Conservation (phyloP, 345 rosid genomes). For the Salix exigua region DNA sequence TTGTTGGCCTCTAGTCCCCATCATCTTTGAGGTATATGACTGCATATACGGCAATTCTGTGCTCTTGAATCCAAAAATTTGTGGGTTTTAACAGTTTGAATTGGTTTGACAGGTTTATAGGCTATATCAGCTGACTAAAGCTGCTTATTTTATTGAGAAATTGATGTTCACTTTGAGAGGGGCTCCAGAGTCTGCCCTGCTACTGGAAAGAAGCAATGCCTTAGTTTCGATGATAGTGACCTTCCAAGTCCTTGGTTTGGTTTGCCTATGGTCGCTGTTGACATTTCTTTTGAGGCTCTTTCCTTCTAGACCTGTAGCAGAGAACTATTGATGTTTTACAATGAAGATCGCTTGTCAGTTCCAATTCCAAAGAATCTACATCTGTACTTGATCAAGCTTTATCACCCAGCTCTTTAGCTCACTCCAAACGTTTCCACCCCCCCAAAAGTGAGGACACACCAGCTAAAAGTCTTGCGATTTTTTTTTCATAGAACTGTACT, state of each 20-base stretch:
- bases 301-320: conserved; percentile 78
- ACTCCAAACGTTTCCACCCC: not conserved
- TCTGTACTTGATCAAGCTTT: not conserved
- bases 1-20: conserved; percentile 81
- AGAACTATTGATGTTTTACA: conserved; percentile 47
- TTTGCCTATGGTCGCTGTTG: conserved; percentile 79
- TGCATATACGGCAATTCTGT: not conserved
- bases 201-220: conserved; percentile 52
- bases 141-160: conserved; percentile 66
- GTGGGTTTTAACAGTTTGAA: conserved; percentile 4
- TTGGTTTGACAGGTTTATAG: conserved; percentile 62
- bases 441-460: too few relatives aligned
- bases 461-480: too few relatives aligned
- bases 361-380: not conserved
- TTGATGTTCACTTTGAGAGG: conserved; percentile 64
- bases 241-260: conserved; percentile 63
- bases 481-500: too few relatives aligned
- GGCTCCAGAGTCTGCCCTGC: conserved; percentile 40
- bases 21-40: conserved; percentile 67
- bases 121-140: conserved; percentile 75
- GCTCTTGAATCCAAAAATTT: conserved; percentile 6
- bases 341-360: not conserved
- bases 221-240: conserved; percentile 59
- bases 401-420: not conserved
- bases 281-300: conserved; percentile 78